Conservation (phyloP, 2,329 filamentous ascomycete genomes). For the Nigrospora oryzae region DNA sequence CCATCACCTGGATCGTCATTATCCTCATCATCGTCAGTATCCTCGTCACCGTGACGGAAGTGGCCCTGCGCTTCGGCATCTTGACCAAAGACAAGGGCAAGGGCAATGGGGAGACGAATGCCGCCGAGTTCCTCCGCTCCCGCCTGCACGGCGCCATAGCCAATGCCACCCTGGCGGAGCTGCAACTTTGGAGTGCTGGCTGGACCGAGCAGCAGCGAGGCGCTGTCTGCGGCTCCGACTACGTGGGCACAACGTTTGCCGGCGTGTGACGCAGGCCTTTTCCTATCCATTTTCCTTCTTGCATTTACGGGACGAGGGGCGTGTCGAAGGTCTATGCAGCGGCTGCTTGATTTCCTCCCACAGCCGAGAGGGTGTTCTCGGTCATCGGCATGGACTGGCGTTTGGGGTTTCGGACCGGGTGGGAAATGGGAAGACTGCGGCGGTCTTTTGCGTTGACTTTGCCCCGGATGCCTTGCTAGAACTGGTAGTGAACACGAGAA, state of each 20-base stretch:
- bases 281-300: too few species aligned
- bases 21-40: constrained; percentile 87
- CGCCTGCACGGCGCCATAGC: constrained; percentile 13
- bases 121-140: constrained; percentile 4
- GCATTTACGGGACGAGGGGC: too few species aligned
- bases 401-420: too few species aligned
- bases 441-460: too few species aligned
- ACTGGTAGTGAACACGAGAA: too few species aligned
- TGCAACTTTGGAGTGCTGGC: constrained; percentile 17
- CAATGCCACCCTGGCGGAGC: constrained; percentile 19
- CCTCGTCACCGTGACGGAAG: constrained; percentile 82
- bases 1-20: constrained; percentile 97
- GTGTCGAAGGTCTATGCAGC: too few species aligned
- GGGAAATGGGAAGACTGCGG: too few species aligned
- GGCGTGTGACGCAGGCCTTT: background rate
- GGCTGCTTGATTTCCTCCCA: too few species aligned
- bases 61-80: constrained; percentile 76
- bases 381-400: too few species aligned
- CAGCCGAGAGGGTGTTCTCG: too few species aligned
- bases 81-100: constrained; percentile 38
- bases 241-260: background rate
- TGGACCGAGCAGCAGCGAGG: constrained; percentile 17
- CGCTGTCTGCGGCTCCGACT: constrained; percentile 16
- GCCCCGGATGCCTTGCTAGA: too few species aligned
- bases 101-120: constrained; percentile 3